Evolutionary conservation across 164 flowering plant genomes (phyloP).

Genomic region (Vitis amurensis): DNA sequence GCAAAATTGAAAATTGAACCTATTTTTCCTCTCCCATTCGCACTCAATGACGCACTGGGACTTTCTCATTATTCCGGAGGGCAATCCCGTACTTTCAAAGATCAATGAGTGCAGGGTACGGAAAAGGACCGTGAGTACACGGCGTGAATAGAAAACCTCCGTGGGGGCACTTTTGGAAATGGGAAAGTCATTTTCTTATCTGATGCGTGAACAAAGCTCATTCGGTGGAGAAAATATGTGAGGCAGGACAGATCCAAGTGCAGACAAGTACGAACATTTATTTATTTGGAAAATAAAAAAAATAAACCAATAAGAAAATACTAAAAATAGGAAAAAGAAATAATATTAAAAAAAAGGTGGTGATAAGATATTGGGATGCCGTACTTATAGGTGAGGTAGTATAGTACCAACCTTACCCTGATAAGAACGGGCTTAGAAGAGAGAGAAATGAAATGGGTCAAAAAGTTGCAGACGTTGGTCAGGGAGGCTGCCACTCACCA

Average conservation of each 20-base stretch:
- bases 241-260: slow-evolving; percentile 69
- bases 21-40: too few species aligned
- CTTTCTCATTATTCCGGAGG: background rate
- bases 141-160: background rate
- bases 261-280: slow-evolving; percentile 39
- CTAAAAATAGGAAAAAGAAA: background rate
- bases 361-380: slow-evolving; percentile 19
- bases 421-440: slow-evolving; percentile 33
- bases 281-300: background rate
- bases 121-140: slow-evolving; percentile 26
- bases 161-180: slow-evolving; percentile 20
- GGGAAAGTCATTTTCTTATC: slow-evolving; percentile 14
- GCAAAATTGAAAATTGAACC: too few species aligned
- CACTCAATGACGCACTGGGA: too few species aligned
- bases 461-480: background rate
- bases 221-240: slow-evolving; percentile 55
- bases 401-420: slow-evolving; percentile 44
- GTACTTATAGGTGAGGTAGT: slow-evolving; percentile 39
- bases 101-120: slow-evolving; percentile 21
- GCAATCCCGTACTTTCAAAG: background rate
- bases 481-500: slow-evolving; percentile 5
- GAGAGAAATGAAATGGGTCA: background rate
- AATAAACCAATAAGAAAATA: background rate
- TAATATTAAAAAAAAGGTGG: background rate
- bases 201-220: slow-evolving; percentile 3